Percentiles rank a stretch among this genome's conserved stretches.
phyloP scores from a whole-genome alignment of 768 basidiomycete genomes.

The Termitomyces sp. region DNA sequence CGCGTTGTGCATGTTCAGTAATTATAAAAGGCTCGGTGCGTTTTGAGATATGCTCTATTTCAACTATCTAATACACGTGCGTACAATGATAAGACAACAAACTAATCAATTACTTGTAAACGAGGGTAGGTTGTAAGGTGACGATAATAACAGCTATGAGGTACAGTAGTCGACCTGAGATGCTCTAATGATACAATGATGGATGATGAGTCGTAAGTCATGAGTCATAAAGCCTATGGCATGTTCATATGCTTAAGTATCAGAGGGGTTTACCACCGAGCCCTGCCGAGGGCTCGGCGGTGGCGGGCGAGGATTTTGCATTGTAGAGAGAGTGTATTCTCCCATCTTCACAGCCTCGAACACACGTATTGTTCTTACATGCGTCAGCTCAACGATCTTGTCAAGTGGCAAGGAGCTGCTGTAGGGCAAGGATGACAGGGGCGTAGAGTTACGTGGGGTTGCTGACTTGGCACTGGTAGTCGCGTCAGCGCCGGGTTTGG shows the following conservation, averaged over 20 bases:
- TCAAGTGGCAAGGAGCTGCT: conserved; percentile 4
- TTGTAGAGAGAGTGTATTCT: conserved; percentile 15
- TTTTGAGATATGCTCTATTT: neutral
- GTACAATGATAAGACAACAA: neutral
- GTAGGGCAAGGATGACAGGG: conserved; percentile 3
- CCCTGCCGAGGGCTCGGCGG: conserved; percentile 14
- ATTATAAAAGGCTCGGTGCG: no score
- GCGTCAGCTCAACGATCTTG: conserved; percentile 35
- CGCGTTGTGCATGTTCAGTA: neutral
- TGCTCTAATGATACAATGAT: conserved; percentile 6
- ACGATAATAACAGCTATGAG: conserved; percentile 1
- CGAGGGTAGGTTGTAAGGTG: neutral
- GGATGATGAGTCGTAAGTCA: neutral
- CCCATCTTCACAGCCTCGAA: conserved; percentile 42
- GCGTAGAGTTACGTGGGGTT: conserved; percentile 15
- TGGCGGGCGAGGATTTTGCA: conserved; percentile 18
- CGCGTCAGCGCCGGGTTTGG: conserved; percentile 14
- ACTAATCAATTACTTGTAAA: neutral
- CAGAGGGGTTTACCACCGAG: neutral
- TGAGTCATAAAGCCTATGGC: neutral
- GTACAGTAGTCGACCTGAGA: conserved; percentile 2
- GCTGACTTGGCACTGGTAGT: conserved; percentile 4
- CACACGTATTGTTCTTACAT: conserved; percentile 48
- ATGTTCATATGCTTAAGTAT: neutral
- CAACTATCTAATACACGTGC: neutral